Evolutionary conservation across 768 basidiomycete species (phyloP).

Genomic region (Boletus pseudo-olivaceus): DNA sequence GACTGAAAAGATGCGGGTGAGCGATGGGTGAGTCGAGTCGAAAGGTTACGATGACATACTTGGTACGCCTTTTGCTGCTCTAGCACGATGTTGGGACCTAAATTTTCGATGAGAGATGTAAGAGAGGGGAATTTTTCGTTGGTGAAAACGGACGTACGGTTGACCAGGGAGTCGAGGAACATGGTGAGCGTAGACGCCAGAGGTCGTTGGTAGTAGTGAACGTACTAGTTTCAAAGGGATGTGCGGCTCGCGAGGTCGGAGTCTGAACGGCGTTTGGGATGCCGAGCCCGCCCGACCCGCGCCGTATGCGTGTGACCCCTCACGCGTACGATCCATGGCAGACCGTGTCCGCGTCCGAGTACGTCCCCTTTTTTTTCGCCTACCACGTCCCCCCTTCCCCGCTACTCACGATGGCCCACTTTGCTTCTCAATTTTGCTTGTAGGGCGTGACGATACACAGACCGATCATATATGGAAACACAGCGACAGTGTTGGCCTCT

Average conservation of each 20-base stretch:
- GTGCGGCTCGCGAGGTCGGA: constrained; percentile 19
- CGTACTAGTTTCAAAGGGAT: no score
- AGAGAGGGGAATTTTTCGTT: background rate
- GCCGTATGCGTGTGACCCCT: no score
- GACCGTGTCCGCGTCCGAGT: constrained; percentile 82
- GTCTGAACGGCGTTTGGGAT: constrained; percentile 31
- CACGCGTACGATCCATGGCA: constrained; percentile 50
- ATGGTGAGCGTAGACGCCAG: constrained; percentile 22
- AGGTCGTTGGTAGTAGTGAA: no score
- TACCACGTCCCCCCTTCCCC: background rate
- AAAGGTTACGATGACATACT: constrained; percentile 35
- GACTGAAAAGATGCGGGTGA: constrained; percentile 18
- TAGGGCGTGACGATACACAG: constrained; percentile 86
- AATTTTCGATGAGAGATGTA: background rate
- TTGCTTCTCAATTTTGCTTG: background rate
- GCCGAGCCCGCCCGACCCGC: constrained; percentile 40
- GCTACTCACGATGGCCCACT: no score
- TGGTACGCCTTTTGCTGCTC: constrained; percentile 67
- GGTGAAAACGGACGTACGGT: constrained; percentile 47
- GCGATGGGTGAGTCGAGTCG: background rate
- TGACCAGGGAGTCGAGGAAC: constrained; percentile 62
- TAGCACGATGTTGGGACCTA: constrained; percentile 61
- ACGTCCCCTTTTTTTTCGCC: constrained; percentile 28
- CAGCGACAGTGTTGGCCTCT: constrained; percentile 70
- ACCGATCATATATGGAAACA: constrained; percentile 95